Base-by-base conservation (phyloP, 2,329 filamentous ascomycete species). In the Claviceps pazoutovae region DNA sequence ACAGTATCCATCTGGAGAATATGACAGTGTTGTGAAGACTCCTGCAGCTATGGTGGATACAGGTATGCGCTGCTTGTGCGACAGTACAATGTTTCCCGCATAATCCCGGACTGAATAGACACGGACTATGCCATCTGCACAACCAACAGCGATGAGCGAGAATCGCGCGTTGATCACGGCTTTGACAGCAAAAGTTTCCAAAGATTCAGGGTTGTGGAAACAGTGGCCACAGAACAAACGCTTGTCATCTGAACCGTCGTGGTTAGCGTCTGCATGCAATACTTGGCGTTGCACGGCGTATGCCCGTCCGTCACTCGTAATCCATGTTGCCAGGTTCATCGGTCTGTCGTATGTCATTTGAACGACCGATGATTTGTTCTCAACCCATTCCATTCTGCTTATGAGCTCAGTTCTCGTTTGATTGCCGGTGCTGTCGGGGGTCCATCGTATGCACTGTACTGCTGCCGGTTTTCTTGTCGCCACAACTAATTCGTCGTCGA, bases 391-490 rank as follows among this genome's bases (percentile, higher is more conserved):
- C 82, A 96, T 95, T 51, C 86, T 84, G 61, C 83, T 90, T 55
- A 97, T 71, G 7, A 97, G 75, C 67, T 97, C 90, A 1, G 93
- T 96, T 58, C 82, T 89, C 2, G 90, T 96, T 67, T 97, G 91
- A 55, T 79, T 84, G 19, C 87, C 86, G 37, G 76, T 79, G 57
- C 77, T 84, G 64, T 95, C 90, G 1, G 90, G 86, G 0, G 84
- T 86, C 93, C 93, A 98, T 53, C 86, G 82, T 59, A 98, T 97
- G 68, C 90, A 96, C 67, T 98, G 93, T 16, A 97, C 82, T n/a
- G 93, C 91, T 0, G 90, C 84, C 3, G 93, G 93, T 62, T 93
- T 95, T 53, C 81, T 76, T 0, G 93, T 98, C 4, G 93, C 88
- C 50, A 98, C 90, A 21, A 97, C 76, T 42, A 98, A 73, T 66